A percentile compares a stretch with the other conserved stretches of the same genome.
Conservation (phyloP, 225 moss, liverwort and hornwort genomes). For the Marchantia polymorpha region DNA sequence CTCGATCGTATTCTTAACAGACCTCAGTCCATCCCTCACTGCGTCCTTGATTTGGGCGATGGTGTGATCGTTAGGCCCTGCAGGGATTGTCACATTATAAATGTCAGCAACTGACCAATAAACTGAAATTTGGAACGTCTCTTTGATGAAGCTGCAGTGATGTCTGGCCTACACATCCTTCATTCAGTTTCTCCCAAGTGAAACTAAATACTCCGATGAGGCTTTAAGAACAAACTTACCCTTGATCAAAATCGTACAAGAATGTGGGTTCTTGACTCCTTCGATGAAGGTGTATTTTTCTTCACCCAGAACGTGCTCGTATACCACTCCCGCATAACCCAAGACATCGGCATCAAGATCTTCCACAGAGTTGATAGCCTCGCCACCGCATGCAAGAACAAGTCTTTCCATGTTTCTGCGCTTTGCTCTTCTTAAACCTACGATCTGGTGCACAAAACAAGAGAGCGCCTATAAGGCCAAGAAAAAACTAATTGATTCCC, state of each 20-base stretch:
- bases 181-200: neutral
- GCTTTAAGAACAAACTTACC: conserved; percentile 23
- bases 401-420: conserved; percentile 96
- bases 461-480: neutral
- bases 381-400: conserved; percentile 84
- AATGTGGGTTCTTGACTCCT: conserved; percentile 84
- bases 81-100: neutral
- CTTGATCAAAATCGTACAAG: conserved; percentile 95
- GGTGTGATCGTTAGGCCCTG: conserved; percentile 94
- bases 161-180: neutral
- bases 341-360: conserved; percentile 58
- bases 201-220: neutral
- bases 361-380: conserved; percentile 86
- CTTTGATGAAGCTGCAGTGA: neutral
- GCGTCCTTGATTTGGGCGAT: conserved; percentile 98
- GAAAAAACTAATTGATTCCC: neutral
- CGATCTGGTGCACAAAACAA: conserved; percentile 39
- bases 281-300: conserved; percentile 97
- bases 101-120: neutral
- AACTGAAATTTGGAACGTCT: neutral
- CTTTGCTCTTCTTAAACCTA: conserved; percentile 90
- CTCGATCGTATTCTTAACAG: conserved; percentile 94
- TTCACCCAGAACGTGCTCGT: conserved; percentile 95
- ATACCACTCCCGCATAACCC: conserved; percentile 84
- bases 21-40: conserved; percentile 82